Percentiles rank a stretch among this genome's conserved stretches.
phyloP scores from a whole-genome alignment of 2,329 filamentous ascomycete species.

The Cladosporium sp. region DNA sequence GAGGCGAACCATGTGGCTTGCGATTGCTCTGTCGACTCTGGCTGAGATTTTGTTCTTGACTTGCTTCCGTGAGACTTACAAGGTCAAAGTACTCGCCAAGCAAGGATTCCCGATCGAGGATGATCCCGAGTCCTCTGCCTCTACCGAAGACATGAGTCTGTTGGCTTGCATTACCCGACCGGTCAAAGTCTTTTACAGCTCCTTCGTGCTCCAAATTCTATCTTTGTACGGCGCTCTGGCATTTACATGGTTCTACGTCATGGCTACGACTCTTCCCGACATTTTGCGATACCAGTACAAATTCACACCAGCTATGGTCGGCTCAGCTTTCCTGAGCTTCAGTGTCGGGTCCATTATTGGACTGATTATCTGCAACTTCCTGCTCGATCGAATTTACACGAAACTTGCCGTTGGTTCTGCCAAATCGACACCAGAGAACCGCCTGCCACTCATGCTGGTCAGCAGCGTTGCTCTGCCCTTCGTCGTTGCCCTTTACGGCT shows the following conservation, averaged over 20 bases:
- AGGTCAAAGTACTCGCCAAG: conserved; percentile 47
- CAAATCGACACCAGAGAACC: conserved; percentile 52
- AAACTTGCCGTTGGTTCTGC: conserved; percentile 25
- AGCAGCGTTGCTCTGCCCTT: conserved; percentile 50
- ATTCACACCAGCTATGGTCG: conserved; percentile 48
- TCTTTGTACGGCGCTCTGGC: conserved; percentile 39
- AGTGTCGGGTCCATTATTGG: conserved; percentile 41
- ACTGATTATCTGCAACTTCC: conserved; percentile 33
- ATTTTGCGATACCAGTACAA: conserved; percentile 40
- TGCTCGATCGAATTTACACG: conserved; percentile 36
- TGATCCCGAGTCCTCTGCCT: conserved; percentile 6
- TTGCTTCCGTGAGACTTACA: conserved; percentile 59
- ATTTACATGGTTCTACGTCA: conserved; percentile 45
- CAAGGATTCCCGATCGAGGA: background rate
- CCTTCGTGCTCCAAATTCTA: conserved; percentile 52
- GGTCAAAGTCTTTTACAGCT: conserved; percentile 42
- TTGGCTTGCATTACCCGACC: conserved; percentile 40
- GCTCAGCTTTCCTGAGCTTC: conserved; percentile 52
- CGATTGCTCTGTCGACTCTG: conserved; percentile 43
- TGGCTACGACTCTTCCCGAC: conserved; percentile 43
- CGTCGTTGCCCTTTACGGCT: conserved; percentile 56
- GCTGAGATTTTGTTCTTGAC: conserved; percentile 50
- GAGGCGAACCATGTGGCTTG: conserved; percentile 51
- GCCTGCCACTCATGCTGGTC: conserved; percentile 56
- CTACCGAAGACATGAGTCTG: conserved; percentile 17